Conservation (phyloP, 1,139 yeast species). For the Nadsonia starkeyi-henricii region DNA sequence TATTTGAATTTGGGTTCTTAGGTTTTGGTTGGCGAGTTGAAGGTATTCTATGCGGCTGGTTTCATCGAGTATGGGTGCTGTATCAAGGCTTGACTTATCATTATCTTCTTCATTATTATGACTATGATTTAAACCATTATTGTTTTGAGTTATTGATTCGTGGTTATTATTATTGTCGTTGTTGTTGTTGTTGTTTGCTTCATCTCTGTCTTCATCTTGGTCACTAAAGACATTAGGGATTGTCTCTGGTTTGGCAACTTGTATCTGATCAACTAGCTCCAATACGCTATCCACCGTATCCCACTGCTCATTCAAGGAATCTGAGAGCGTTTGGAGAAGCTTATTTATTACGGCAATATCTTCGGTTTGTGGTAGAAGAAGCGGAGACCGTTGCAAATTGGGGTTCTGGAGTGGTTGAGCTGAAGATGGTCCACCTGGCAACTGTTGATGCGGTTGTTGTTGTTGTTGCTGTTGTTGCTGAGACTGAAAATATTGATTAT, state of each 20-base stretch:
- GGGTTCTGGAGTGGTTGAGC: neutral
- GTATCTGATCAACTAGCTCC: neutral
- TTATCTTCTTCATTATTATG: neutral
- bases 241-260: neutral
- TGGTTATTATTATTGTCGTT: neutral
- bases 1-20: neutral
- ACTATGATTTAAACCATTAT: no score
- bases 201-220: neutral
- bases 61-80: neutral
- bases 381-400: neutral
- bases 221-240: neutral
- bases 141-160: neutral
- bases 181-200: neutral
- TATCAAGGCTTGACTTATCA: neutral
- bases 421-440: no score
- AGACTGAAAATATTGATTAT: neutral
- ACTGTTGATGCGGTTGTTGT: no score
- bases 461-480: neutral
- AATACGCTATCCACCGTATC: neutral
- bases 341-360: constrained; percentile 1
- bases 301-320: neutral
- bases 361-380: constrained; percentile 5
- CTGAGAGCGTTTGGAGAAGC: neutral
- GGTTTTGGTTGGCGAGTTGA: neutral
- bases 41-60: neutral